Evolutionary conservation across 345 rosid species (phyloP), one percentile per base, ranked within the genome.

Genomic region (Citrus medica): DNA sequence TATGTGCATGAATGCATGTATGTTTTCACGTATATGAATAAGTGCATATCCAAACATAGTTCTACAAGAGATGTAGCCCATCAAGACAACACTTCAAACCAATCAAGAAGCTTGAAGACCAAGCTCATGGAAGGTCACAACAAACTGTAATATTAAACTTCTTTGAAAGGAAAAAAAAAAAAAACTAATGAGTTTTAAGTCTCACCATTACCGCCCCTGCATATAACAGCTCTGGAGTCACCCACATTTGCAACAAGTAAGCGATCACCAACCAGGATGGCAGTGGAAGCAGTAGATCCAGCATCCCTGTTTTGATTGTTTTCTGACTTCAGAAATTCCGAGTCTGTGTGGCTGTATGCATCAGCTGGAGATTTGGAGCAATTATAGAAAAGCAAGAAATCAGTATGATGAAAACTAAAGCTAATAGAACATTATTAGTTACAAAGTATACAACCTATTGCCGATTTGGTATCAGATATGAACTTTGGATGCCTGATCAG

Each of bases 241-340:
- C 99, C 99, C 73, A 95, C 99, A 87, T 95, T 95, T 62, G 98
- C 98, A 80, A 95, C 98, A 48, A 95, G 93, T 82, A 95, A 83
- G 69, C 99, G 97, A 75, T 92, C 89, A 71, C 99, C 99, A 71
- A 95, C 94, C 7, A 96, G 91, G 78, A 97, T 85, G 73, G 99
- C 99, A 17, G 99, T 96, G 66, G 99, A 96, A 46, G 99, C 99
- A 60, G 98, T 97, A 69, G 99, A 97, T 82, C 99, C 99, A 82
- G 99, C 99, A 92, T 97, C 99, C 75, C 98, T 82, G 73, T 92
- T 90, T 91, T 94, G 99, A 81, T 81, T 92, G 79, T 91, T 90
- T 84, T 97, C 99, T 30, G 95, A 92, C 79, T 93, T 93, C 77
- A 97, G 88, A 83, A 94, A 90, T 86, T 97, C 99, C 0, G 94